Base-by-base conservation (phyloP, 805 yeast species). In the Starmerella geochares region DNA sequence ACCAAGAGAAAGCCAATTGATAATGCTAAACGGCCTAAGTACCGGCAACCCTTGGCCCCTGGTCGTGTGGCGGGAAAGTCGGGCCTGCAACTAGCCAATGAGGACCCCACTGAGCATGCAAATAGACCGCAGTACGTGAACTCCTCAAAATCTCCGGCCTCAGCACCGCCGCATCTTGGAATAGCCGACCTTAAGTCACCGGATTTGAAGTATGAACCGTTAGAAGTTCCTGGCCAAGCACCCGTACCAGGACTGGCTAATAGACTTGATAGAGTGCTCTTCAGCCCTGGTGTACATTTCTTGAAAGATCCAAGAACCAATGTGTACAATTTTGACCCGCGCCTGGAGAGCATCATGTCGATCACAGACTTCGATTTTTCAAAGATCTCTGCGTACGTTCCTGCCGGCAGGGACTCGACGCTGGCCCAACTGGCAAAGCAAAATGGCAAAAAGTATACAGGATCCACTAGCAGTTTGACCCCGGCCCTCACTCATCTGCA, bases 381-480 rank as follows among this genome's bases (percentile, higher is more conserved):
- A 28, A 67, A 72, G 33, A 65, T 83, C 24, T 66, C 78, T 1
- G 65, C 68, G 3, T 88, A 81, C 58, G 73, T 79, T 8, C 74
- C 86, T 0, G 80, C 94, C 0, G 76, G 84, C 3, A 76, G 76
- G 58, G 96, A 90, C 67, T 53, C 61, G 11, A 60, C 60, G 0
- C 68, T 90, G 42, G 58, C 75, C 0, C 47, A 68, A 4, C 63
- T 82, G 9, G 80, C 90, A 0, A 55, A 58, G 7, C 54, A 63
- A 14, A 25, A 61, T 7, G 57, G 60, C 16, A 53, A 53, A 27
- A 62, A 64, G 49, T 90, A 72, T 61, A 77, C 75, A 51, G 83
- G 94, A 1, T 86, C 96, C 1, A 87, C 97, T 0, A 83, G 94
- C 17, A 83, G 95, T 1, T 75, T 90, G 84, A 88, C 97, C 0